These are phyloP conservation scores for Heterobasidion parviporum DNA, from an alignment of 1,284 basidiomycete genomes.

Conservation along the genomic window DNA sequence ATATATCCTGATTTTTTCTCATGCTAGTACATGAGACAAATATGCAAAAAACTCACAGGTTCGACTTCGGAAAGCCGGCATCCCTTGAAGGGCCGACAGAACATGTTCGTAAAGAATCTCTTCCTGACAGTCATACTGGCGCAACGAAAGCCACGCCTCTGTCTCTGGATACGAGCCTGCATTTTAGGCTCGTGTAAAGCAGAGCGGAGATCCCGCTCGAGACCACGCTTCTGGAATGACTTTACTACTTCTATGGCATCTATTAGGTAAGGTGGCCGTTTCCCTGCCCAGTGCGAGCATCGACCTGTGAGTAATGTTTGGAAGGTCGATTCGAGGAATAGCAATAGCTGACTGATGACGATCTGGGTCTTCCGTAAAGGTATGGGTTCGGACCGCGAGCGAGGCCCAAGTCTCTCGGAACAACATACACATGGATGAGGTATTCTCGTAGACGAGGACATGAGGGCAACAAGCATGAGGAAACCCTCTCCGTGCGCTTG, in stretches of 20 bases:
- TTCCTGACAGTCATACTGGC: background rate
- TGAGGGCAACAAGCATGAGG: background rate
- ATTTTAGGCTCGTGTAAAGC: background rate
- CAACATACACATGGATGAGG: background rate
- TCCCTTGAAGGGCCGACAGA: background rate
- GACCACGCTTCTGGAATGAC: slow-evolving; percentile 1
- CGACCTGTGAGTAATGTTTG: too few species aligned
- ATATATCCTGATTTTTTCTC: background rate
- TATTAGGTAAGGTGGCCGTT: background rate
- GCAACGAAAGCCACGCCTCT: background rate
- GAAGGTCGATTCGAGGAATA: too few species aligned
- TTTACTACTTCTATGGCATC: background rate
- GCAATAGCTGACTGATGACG: too few species aligned
- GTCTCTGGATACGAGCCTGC: background rate
- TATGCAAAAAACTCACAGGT: background rate
- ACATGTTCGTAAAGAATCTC: background rate
- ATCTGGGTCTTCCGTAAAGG: too few species aligned
- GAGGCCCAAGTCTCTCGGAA: background rate
- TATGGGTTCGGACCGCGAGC: too few species aligned
- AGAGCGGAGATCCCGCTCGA: slow-evolving; percentile 2
- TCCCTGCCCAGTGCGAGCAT: background rate
- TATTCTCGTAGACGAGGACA: background rate
- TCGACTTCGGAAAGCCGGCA: background rate
- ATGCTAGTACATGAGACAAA: background rate
- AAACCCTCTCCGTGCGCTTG: background rate